These are phyloP conservation scores for Candida vartiovaarae DNA, from an alignment of 805 yeast genomes.

Conservation along the genomic window DNA sequence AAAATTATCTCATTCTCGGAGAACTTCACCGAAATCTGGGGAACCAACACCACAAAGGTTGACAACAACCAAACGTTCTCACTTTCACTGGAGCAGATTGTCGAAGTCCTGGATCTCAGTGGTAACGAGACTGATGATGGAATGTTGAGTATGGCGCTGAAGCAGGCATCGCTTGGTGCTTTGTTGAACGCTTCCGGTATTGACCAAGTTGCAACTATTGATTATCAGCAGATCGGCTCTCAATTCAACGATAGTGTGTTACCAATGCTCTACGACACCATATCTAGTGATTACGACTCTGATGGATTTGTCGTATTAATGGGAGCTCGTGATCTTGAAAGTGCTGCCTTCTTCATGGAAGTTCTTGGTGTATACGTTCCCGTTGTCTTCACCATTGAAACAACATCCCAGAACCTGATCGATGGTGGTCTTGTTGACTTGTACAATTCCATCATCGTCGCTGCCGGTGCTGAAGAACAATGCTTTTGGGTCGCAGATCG, in stretches of 20 bases:
- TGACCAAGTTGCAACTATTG: conserved; percentile 17
- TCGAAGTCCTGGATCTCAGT: neutral
- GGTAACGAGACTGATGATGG: neutral
- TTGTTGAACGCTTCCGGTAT: conserved; percentile 5
- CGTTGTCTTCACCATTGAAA: conserved; percentile 44
- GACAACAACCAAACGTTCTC: neutral
- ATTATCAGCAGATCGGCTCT: conserved; percentile 35
- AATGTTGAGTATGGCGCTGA: neutral
- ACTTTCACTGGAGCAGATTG: neutral
- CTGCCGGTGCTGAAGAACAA: conserved; percentile 28
- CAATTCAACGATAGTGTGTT: conserved; percentile 15
- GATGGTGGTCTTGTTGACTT: conserved; percentile 47
- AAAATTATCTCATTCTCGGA: conserved; percentile 12
- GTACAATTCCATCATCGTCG: conserved; percentile 43
- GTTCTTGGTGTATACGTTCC: conserved; percentile 33
- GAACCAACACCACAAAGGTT: neutral
- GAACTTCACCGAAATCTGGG: conserved; percentile 10
- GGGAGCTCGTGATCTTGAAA: conserved; percentile 44
- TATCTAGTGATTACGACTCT: conserved; percentile 25
- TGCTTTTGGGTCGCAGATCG: conserved; percentile 38
- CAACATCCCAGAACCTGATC: conserved; percentile 45
- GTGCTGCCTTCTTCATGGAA: conserved; percentile 43
- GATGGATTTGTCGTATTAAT: conserved; percentile 45
- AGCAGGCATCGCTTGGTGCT: conserved; percentile 1
- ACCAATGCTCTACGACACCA: conserved; percentile 27